Evolutionary conservation across 192 early-diverging fungal genomes (phyloP).

Genomic region (Helicostylum pulchrum): DNA sequence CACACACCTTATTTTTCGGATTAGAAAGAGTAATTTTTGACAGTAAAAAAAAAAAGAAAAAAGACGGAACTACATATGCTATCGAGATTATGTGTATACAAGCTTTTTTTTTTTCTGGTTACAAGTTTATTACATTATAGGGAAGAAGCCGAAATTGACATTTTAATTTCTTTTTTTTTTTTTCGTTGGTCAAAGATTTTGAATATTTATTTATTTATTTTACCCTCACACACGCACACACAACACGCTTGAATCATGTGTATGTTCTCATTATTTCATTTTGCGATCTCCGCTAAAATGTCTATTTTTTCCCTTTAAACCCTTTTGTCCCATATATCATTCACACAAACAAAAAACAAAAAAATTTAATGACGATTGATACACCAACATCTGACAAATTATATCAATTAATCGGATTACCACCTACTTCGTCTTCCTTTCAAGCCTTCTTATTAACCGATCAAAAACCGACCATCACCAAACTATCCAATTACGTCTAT

Average conservation of each 20-base stretch:
- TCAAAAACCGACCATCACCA: constrained; percentile 28
- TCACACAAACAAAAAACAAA: neutral
- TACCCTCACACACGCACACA: neutral
- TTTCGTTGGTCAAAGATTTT: too few species aligned
- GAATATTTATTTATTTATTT: too few species aligned
- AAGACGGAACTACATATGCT: too few species aligned
- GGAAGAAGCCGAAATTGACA: too few species aligned
- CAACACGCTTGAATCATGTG: neutral
- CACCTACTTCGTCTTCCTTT: neutral
- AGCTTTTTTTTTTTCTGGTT: too few species aligned
- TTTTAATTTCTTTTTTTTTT: too few species aligned
- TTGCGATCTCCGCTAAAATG: neutral
- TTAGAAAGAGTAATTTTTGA: too few species aligned
- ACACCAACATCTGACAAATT: neutral
- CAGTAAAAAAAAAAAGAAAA: too few species aligned
- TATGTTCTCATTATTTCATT: neutral
- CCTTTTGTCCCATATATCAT: neutral
- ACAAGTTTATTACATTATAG: too few species aligned
- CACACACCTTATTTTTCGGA: too few species aligned
- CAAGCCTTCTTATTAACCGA: constrained; percentile 1
- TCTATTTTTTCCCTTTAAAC: neutral
- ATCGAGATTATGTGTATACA: too few species aligned
- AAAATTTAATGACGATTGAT: neutral
- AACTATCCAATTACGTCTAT: constrained; percentile 40
- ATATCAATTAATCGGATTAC: constrained; percentile 2